Evolutionary conservation across 2,329 filamentous ascomycete genomes (phyloP).

Genomic region (Cladobotryum mycophilum): DNA sequence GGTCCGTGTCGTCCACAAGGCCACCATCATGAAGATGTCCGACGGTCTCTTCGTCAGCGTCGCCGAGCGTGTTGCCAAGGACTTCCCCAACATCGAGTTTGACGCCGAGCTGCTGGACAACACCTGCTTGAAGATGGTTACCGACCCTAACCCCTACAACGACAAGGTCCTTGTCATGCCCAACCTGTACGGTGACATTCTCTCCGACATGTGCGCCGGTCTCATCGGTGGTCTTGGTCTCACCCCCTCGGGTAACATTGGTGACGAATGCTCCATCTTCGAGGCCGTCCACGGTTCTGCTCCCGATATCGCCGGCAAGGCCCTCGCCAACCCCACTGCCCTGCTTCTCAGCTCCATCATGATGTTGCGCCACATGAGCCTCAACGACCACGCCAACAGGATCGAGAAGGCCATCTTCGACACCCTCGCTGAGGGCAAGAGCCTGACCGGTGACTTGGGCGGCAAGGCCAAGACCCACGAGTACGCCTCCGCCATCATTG

Average conservation of each 20-base stretch:
- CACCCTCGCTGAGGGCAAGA: slow-evolving; percentile 92
- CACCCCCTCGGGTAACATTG: slow-evolving; percentile 96
- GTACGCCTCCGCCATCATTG: slow-evolving; percentile 88
- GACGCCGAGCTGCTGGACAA: slow-evolving; percentile 98
- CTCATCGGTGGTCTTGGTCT: slow-evolving; percentile 96
- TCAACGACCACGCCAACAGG: slow-evolving; percentile 73
- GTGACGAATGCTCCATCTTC: slow-evolving; percentile 98
- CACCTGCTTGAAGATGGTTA: slow-evolving; percentile 98
- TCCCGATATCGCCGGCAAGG: slow-evolving; percentile 93
- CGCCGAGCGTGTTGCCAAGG: slow-evolving; percentile 80
- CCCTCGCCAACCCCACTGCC: slow-evolving; percentile 93
- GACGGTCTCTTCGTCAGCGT: slow-evolving; percentile 95
- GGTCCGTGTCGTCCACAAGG: slow-evolving; percentile 98
- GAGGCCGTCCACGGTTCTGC: slow-evolving; percentile 98
- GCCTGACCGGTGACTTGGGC: slow-evolving; percentile 90
- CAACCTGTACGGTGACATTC: slow-evolving; percentile 98
- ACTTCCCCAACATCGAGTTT: slow-evolving; percentile 93
- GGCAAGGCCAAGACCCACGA: slow-evolving; percentile 94
- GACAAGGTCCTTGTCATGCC: slow-evolving; percentile 98
- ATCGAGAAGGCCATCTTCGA: slow-evolving; percentile 96
- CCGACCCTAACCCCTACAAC: slow-evolving; percentile 93
- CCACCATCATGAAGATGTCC: slow-evolving; percentile 99
- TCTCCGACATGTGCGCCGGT: slow-evolving; percentile 99
- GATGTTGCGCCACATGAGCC: slow-evolving; percentile 98
- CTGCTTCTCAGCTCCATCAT: slow-evolving; percentile 94